Percentiles rank a stretch among this genome's conserved stretches.
Evolutionary conservation across 768 basidiomycete genomes (phyloP).

Genomic region (Baorangia bicolor): DNA sequence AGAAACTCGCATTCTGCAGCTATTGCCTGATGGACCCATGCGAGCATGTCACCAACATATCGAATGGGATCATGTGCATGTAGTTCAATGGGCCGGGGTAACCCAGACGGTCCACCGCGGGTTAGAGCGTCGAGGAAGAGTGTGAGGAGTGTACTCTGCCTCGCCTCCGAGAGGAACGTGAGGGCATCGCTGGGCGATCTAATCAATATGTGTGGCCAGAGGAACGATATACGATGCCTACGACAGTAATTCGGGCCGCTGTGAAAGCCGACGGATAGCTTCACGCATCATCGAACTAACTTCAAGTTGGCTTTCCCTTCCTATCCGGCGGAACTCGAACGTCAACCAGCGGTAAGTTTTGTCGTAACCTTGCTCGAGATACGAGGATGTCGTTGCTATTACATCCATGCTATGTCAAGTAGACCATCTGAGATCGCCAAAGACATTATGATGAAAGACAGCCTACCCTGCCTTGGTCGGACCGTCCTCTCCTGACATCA

Average conservation of each 20-base stretch:
- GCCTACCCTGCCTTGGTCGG: slow-evolving; percentile 73
- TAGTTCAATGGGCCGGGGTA: slow-evolving; percentile 91
- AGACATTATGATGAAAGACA: not conserved
- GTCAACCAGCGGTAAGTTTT: slow-evolving; percentile 86
- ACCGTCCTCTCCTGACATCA: slow-evolving; percentile 84
- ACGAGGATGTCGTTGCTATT: slow-evolving; percentile 75
- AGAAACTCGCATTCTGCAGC: slow-evolving; percentile 95
- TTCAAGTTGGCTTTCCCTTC: slow-evolving; percentile 72
- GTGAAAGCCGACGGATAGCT: slow-evolving; percentile 69
- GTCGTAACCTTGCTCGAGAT: slow-evolving; percentile 87
- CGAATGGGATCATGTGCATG: slow-evolving; percentile 97
- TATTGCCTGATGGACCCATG: slow-evolving; percentile 96
- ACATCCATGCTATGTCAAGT: slow-evolving; percentile 71
- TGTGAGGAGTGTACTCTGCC: slow-evolving; percentile 76
- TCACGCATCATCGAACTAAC: slow-evolving; percentile 65
- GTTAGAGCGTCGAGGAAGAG: slow-evolving; percentile 87
- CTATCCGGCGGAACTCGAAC: slow-evolving; percentile 80
- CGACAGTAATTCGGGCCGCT: slow-evolving; percentile 71
- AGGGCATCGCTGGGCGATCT: slow-evolving; percentile 64
- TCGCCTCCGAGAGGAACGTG: slow-evolving; percentile 71
- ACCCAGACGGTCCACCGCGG: slow-evolving; percentile 78
- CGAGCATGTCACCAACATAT: slow-evolving; percentile 98
- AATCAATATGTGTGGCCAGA: not conserved
- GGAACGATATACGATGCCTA: slow-evolving; percentile 8
- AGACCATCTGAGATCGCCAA: not conserved